Evolutionary conservation across 495 filamentous ascomycete species (phyloP).

Genomic region (Diplogelasinospora grovesii): DNA sequence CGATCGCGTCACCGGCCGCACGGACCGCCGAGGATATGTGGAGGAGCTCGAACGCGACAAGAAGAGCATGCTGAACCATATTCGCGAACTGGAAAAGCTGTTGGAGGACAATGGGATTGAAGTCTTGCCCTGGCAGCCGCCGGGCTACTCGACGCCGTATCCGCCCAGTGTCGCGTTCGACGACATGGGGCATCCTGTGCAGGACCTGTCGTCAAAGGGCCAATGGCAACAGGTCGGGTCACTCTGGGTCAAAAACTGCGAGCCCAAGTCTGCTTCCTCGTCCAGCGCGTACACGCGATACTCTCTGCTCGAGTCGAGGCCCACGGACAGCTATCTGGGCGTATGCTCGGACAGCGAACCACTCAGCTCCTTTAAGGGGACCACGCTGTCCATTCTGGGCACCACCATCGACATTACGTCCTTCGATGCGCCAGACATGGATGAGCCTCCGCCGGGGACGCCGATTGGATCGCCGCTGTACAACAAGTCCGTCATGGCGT

Average conservation of each 20-base stretch:
- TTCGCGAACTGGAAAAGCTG: constrained; percentile 45
- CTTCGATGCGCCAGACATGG: constrained; percentile 57
- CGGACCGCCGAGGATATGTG: constrained; percentile 68
- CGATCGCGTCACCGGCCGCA: constrained; percentile 79
- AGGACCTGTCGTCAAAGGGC: constrained; percentile 22
- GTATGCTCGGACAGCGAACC: constrained; percentile 59
- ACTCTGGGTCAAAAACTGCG: constrained; percentile 43
- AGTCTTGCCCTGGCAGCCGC: constrained; percentile 29
- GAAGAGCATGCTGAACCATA: constrained; percentile 43
- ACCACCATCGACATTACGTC: constrained; percentile 71
- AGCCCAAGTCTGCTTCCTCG: constrained; percentile 7
- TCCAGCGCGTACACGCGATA: constrained; percentile 18
- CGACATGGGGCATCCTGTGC: constrained; percentile 20
- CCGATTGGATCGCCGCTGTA: constrained; percentile 38
- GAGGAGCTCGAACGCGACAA: constrained; percentile 57
- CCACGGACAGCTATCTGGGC: constrained; percentile 65
- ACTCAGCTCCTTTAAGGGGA: constrained; percentile 67
- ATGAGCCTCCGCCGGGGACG: constrained; percentile 46
- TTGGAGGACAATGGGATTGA: constrained; percentile 33
- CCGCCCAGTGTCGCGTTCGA: constrained; percentile 24
- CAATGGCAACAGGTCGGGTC: constrained; percentile 41
- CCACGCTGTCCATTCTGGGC: constrained; percentile 64
- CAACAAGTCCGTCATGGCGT: constrained; percentile 64
- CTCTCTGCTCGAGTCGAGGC: constrained; percentile 30
- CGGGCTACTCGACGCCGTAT: constrained; percentile 24